A percentile compares a stretch with the other conserved stretches of the same genome.
phyloP scores from a whole-genome alignment of 208 protist species.

The Vickermania ingenoplastis region DNA sequence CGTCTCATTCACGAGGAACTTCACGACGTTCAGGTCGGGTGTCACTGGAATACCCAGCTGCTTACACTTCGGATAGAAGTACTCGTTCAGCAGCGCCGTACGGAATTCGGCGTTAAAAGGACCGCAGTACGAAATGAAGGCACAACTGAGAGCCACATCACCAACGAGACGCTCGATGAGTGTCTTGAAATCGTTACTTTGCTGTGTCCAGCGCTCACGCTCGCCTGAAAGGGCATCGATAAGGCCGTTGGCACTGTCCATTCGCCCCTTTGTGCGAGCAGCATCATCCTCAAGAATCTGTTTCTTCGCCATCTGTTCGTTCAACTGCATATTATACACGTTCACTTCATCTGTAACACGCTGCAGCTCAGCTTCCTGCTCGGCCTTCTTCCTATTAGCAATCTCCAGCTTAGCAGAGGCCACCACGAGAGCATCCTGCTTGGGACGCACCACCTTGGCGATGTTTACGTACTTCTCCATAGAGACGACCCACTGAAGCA shows the following conservation, averaged over 20 bases:
- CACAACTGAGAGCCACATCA: constrained; percentile 95
- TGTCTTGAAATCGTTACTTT: constrained; percentile 95
- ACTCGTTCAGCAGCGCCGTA: constrained; percentile 86
- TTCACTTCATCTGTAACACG: constrained; percentile 90
- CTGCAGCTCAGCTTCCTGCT: constrained; percentile 93
- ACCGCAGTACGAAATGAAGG: constrained; percentile 98
- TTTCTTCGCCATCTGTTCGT: constrained; percentile 93
- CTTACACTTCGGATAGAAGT: constrained; percentile 90
- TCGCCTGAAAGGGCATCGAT: constrained; percentile 97
- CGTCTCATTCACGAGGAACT: constrained; percentile 95
- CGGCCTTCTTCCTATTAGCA: constrained; percentile 93
- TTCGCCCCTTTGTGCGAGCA: constrained; percentile 90
- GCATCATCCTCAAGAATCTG: constrained; percentile 95
- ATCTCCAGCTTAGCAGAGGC: constrained; percentile 83
- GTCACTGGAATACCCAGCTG: constrained; percentile 88
- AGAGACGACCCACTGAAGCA: constrained; percentile 94
- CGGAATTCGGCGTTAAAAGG: constrained; percentile 98
- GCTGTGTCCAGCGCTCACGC: constrained; percentile 93
- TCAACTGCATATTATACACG: constrained; percentile 88
- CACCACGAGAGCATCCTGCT: constrained; percentile 90
- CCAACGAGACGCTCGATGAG: constrained; percentile 93
- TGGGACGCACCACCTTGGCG: constrained; percentile 94
- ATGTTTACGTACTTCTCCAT: constrained; percentile 98
- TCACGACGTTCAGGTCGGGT: constrained; percentile 91
- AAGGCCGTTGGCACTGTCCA: constrained; percentile 95